Conservation (phyloP, 495 filamentous ascomycete genomes). For the Penicillium cinerascens region DNA sequence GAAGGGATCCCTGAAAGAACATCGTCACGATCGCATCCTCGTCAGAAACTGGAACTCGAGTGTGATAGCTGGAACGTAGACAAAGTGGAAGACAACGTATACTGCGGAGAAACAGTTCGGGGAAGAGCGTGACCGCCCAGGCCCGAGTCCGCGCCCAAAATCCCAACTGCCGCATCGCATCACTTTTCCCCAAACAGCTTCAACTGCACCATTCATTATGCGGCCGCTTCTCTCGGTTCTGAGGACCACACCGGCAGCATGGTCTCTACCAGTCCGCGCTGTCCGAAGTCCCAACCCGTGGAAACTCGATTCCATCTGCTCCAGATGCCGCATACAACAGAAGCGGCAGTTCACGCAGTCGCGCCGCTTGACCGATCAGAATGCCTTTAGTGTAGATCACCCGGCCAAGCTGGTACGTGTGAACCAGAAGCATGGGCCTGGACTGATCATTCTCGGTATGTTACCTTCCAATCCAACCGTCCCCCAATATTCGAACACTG, state of each 20-base stretch:
- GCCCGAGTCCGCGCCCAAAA: conserved; percentile 4
- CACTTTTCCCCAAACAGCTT: not conserved
- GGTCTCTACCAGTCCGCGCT: conserved; percentile 18
- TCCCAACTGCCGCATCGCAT: not conserved
- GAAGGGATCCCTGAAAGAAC: conserved; percentile 77
- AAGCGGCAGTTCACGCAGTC: conserved; percentile 28
- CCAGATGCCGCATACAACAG: conserved; percentile 39
- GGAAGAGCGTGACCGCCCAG: conserved; percentile 22
- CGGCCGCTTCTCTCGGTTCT: conserved; percentile 31
- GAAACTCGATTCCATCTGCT: conserved; percentile 35
- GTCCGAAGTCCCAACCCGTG: conserved; percentile 16
- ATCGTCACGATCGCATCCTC: conserved; percentile 39
- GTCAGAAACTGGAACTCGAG: not conserved
- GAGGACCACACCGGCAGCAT: conserved; percentile 21
- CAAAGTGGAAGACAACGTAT: not conserved
- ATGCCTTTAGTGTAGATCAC: conserved; percentile 75
- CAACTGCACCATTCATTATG: conserved; percentile 17
- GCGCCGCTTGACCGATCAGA: conserved; percentile 11
- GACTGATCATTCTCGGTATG: conserved; percentile 74
- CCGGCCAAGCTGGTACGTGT: conserved; percentile 72
- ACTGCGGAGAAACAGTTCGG: conserved; percentile 16
- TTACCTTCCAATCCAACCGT: not conserved
- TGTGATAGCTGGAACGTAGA: not conserved
- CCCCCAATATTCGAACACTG: too few relatives aligned
- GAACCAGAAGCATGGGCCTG: conserved; percentile 71